Percentiles rank a stretch among this genome's conserved stretches.
Conservation (phyloP, 2,329 filamentous ascomycete genomes). For the Aspergillus aculeatus region DNA sequence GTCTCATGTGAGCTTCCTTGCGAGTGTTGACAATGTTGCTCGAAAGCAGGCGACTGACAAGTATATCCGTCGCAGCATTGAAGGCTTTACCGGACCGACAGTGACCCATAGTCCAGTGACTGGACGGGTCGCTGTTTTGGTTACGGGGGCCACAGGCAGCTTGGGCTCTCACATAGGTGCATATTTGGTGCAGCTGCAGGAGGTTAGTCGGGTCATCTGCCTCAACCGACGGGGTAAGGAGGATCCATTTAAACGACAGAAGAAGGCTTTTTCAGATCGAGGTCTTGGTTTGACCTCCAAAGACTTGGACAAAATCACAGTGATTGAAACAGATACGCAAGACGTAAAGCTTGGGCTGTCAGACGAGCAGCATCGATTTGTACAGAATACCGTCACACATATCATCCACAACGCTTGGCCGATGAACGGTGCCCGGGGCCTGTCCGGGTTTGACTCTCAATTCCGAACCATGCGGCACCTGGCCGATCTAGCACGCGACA, state of each 20-base stretch:
- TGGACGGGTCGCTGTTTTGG: slow-evolving; percentile 30
- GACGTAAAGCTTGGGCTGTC: slow-evolving; percentile 51
- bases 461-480: slow-evolving; percentile 52
- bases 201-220: slow-evolving; percentile 42
- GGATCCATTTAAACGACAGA: slow-evolving; percentile 35
- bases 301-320: slow-evolving; percentile 40
- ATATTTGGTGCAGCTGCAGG: slow-evolving; percentile 29
- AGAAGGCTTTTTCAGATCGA: slow-evolving; percentile 29
- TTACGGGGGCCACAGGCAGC: slow-evolving; percentile 45
- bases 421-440: slow-evolving; percentile 22
- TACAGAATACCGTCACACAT: slow-evolving; percentile 47
- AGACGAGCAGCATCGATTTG: slow-evolving; percentile 35
- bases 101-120: background rate
- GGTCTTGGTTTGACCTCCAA: slow-evolving; percentile 22
- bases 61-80: slow-evolving; percentile 25
- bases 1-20: background rate
- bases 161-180: slow-evolving; percentile 44
- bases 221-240: slow-evolving; percentile 45
- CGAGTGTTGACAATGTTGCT: background rate
- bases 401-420: slow-evolving; percentile 41
- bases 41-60: slow-evolving; percentile 19
- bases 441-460: slow-evolving; percentile 25
- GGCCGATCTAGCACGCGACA: slow-evolving; percentile 45
- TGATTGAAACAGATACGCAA: slow-evolving; percentile 52
- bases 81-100: slow-evolving; percentile 18